phyloP scores from a whole-genome alignment of 805 yeast species.

The Blastobotrys parvus region DNA sequence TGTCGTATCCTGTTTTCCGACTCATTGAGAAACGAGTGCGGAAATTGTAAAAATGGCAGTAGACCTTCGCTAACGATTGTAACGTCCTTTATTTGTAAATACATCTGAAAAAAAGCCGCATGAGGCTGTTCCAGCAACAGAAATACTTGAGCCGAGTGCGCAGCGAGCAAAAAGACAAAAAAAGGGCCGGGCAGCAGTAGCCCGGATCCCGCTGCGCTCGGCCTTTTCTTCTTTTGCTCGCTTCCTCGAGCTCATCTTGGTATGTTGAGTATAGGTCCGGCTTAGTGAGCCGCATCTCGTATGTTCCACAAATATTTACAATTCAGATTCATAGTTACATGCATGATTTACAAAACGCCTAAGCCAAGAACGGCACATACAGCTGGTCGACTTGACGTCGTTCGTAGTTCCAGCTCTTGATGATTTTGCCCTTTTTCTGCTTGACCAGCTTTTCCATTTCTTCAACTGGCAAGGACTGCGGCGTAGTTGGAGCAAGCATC shows the following conservation, averaged over 20 bases:
- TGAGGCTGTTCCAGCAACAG: too few species aligned
- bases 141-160: too few species aligned
- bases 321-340: neutral
- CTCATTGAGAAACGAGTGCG: constrained; percentile 48
- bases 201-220: too few species aligned
- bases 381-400: constrained; percentile 9
- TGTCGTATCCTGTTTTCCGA: constrained; percentile 57
- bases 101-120: too few species aligned
- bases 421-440: constrained; percentile 43
- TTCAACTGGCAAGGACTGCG: constrained; percentile 22
- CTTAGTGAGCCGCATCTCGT: neutral
- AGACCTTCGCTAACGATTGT: too few species aligned
- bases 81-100: too few species aligned
- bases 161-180: too few species aligned
- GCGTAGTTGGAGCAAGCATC: constrained; percentile 44
- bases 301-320: neutral
- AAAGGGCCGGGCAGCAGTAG: too few species aligned
- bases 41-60: too few species aligned
- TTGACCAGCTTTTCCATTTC: constrained; percentile 28
- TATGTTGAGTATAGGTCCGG: too few species aligned
- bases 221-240: too few species aligned
- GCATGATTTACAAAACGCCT: neutral
- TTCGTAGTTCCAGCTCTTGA: constrained; percentile 47
- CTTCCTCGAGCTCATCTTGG: too few species aligned
- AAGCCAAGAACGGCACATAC: neutral